phyloP scores from a whole-genome alignment of 352 stramenopile genomes.

The Blastocystis hominis region DNA sequence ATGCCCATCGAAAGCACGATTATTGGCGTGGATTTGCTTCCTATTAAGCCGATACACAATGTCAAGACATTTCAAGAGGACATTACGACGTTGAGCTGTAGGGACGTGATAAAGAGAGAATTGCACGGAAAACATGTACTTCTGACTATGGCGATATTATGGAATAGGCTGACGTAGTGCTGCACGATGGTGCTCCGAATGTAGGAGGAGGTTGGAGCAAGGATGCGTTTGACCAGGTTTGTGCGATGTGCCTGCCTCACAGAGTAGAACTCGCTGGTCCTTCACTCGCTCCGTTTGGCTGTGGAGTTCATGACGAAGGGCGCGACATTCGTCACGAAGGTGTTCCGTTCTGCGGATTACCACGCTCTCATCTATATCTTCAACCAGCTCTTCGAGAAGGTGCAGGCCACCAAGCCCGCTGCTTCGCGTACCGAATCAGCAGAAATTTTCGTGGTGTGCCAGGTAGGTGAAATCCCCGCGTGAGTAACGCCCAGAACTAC shows the following conservation, averaged over 20 bases:
- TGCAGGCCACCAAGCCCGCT: constrained; percentile 92
- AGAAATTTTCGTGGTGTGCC: constrained; percentile 99
- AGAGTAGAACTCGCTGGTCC: constrained; percentile 79
- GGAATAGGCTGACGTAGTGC: constrained; percentile 81
- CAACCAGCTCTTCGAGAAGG: constrained; percentile 94
- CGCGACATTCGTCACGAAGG: constrained; percentile 67
- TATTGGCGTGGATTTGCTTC: constrained; percentile 94
- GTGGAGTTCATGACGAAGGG: constrained; percentile 85
- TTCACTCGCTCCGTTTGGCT: constrained; percentile 89
- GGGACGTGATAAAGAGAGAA: constrained; percentile 81
- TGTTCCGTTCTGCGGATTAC: constrained; percentile 85
- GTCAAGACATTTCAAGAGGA: constrained; percentile 93
- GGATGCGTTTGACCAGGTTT: constrained; percentile 90
- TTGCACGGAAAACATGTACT: constrained; percentile 74
- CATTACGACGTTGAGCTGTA: constrained; percentile 79
- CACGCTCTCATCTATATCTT: constrained; percentile 94
- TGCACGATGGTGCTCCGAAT: constrained; percentile 97
- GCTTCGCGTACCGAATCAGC: constrained; percentile 90
- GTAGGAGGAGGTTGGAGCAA: constrained; percentile 91
- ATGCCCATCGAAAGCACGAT: constrained; percentile 71
- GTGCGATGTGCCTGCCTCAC: neutral
- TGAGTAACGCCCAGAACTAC: constrained; percentile 67
- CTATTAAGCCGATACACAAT: constrained; percentile 86
- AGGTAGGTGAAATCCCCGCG: constrained; percentile 57
- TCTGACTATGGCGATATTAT: neutral